phyloP scores from a whole-genome alignment of 2,329 filamentous ascomycete genomes.

The Emericellopsis cladophorae region DNA sequence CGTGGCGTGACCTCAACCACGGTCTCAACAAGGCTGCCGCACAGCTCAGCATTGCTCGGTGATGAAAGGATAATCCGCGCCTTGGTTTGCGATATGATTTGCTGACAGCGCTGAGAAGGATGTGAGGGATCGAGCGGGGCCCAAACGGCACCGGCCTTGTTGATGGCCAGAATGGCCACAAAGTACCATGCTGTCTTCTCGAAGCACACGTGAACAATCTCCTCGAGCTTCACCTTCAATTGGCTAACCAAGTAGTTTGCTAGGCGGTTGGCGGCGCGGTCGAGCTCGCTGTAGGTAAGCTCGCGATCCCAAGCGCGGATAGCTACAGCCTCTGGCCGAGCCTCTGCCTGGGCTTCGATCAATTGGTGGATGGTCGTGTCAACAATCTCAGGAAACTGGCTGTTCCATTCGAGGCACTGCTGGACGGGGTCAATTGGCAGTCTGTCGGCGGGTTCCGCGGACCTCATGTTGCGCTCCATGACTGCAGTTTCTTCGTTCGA shows the following conservation, averaged over 20 bases:
- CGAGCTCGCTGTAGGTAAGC: slow-evolving; percentile 26
- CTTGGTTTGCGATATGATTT: not conserved
- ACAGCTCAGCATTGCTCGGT: slow-evolving; percentile 10
- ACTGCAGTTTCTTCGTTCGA: too few species aligned
- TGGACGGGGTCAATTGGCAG: not conserved
- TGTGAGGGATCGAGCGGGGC: slow-evolving; percentile 3
- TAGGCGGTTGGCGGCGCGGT: slow-evolving; percentile 20
- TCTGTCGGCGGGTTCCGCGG: too few species aligned
- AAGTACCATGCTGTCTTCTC: slow-evolving; percentile 3
- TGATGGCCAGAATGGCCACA: slow-evolving; percentile 4
- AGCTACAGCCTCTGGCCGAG: slow-evolving; percentile 15
- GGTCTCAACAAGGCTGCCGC: slow-evolving; percentile 6
- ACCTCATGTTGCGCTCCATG: too few species aligned
- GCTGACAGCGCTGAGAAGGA: not conserved
- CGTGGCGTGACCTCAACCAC: slow-evolving; percentile 7
- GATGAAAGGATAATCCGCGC: slow-evolving; percentile 5
- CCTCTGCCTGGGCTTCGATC: slow-evolving; percentile 1
- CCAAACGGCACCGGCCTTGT: slow-evolving; percentile 4
- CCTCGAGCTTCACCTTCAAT: not conserved
- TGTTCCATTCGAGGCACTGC: slow-evolving; percentile 3
- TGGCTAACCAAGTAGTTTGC: slow-evolving; percentile 18
- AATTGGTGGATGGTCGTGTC: slow-evolving; percentile 1
- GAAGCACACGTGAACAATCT: slow-evolving; percentile 3
- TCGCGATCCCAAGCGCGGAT: slow-evolving; percentile 29
- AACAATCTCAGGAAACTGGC: slow-evolving; percentile 1